Conservation (phyloP, 192 early-diverging fungal species). For the Entomortierella parvispora region DNA sequence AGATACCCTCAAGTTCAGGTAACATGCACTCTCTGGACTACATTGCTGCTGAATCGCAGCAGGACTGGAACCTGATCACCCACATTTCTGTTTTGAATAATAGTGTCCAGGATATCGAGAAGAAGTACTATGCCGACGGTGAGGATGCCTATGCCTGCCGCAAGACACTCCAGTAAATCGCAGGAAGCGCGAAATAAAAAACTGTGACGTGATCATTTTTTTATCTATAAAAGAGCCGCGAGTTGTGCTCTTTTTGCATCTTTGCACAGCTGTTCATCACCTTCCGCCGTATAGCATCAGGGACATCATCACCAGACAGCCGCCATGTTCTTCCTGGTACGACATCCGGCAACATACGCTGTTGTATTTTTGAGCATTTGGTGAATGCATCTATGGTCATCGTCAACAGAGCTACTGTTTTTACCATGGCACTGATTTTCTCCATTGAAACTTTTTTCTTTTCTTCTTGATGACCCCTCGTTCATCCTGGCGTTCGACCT, state of each 20-base stretch:
- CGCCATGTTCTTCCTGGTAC: conserved; percentile 39
- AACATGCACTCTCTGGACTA: conserved; percentile 40
- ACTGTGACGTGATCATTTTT: neutral
- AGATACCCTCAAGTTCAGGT: conserved; percentile 92
- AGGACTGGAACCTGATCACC: too few species aligned
- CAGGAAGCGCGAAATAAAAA: neutral
- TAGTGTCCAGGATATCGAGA: conserved; percentile 89
- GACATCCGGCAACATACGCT: too few species aligned
- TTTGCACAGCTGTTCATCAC: conserved; percentile 5
- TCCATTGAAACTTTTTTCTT: too few species aligned
- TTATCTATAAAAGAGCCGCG: too few species aligned
- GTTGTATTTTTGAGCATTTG: too few species aligned
- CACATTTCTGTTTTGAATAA: neutral
- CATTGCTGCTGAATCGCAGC: too few species aligned
- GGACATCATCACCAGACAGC: neutral
- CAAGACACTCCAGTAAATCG: conserved; percentile 26
- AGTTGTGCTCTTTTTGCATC: conserved; percentile 1
- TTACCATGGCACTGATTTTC: too few species aligned
- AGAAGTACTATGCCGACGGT: conserved; percentile 98
- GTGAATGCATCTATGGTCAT: too few species aligned
- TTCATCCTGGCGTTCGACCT: too few species aligned
- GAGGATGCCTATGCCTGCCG: conserved; percentile 91
- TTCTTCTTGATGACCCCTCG: too few species aligned
- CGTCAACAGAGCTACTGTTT: too few species aligned
- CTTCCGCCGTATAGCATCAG: neutral